Percentiles rank a stretch among this genome's conserved stretches.
Evolutionary conservation across 2,329 filamentous ascomycete species (phyloP).

Genomic region (Ophiostoma sp.): DNA sequence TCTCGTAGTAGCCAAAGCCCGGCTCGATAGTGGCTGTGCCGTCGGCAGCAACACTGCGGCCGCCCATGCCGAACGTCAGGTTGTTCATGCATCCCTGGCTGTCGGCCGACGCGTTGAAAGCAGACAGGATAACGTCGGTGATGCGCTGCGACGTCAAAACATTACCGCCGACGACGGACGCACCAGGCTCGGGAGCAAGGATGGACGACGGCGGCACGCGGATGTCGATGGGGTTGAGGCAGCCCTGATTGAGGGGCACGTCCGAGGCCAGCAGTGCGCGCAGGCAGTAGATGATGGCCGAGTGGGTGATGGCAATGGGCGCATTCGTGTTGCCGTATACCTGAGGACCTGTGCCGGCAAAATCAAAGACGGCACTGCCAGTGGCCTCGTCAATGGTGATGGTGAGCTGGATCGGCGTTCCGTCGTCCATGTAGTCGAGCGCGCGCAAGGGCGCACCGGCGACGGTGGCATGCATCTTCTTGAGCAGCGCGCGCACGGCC

Average conservation of each 20-base stretch:
- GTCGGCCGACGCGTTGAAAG: constrained; percentile 31
- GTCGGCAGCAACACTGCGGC: constrained; percentile 22
- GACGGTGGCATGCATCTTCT: constrained; percentile 55
- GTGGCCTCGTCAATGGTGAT: constrained; percentile 33
- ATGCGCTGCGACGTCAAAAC: constrained; percentile 33
- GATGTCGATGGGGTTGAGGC: constrained; percentile 35
- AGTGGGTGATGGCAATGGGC: constrained; percentile 26
- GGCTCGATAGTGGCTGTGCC: constrained; percentile 28
- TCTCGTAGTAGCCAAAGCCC: constrained; percentile 34
- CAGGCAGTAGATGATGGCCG: constrained; percentile 38
- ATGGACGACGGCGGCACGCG: constrained; percentile 33
- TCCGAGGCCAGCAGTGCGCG: constrained; percentile 36
- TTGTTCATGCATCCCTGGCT: constrained; percentile 35
- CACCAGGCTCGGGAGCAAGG: constrained; percentile 32
- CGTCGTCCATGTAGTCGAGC: constrained; percentile 40
- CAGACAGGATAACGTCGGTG: constrained; percentile 34
- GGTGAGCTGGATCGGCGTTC: constrained; percentile 34
- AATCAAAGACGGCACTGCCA: constrained; percentile 37
- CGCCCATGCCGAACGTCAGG: constrained; percentile 34
- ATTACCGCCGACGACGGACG: constrained; percentile 41
- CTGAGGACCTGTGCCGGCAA: constrained; percentile 33
- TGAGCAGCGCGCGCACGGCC: constrained; percentile 65
- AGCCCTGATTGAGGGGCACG: constrained; percentile 40
- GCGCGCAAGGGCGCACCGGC: constrained; percentile 31
- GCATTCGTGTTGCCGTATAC: constrained; percentile 26